Evolutionary conservation across 23 red algal genomes (phyloP).

Genomic region (Gracilaria domingensis): DNA sequence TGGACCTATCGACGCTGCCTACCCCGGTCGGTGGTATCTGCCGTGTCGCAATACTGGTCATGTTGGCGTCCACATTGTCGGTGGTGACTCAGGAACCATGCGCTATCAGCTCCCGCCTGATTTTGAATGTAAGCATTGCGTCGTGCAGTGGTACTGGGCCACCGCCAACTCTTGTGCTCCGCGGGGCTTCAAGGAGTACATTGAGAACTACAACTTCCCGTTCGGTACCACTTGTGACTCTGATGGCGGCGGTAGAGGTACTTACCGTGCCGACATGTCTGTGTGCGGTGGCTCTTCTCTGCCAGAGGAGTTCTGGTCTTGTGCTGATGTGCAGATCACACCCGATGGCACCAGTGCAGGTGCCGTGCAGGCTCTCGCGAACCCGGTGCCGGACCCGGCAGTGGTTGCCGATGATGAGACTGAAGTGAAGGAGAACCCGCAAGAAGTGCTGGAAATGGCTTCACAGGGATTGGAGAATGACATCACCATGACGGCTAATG

Average conservation of each 20-base stretch:
- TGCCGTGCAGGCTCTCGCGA: conserved; percentile 10
- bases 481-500: conserved; percentile 28
- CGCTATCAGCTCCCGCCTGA: conserved; percentile 53
- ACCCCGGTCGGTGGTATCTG: conserved; percentile 67
- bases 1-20: conserved; percentile 67
- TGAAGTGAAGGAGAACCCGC: conserved; percentile 49
- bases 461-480: conserved; percentile 41
- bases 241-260: conserved; percentile 46
- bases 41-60: conserved; percentile 62
- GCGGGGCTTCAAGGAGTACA: conserved; percentile 58
- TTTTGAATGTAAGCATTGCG: conserved; percentile 46
- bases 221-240: conserved; percentile 62
- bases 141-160: conserved; percentile 77
- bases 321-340: conserved; percentile 69
- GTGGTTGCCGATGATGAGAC: conserved; percentile 26
- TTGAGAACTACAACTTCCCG: conserved; percentile 42
- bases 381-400: conserved; percentile 25
- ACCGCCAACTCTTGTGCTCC: conserved; percentile 73
- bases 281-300: conserved; percentile 28
- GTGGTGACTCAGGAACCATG: conserved; percentile 62
- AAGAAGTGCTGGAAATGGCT: conserved; percentile 32
- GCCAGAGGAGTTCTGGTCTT: conserved; percentile 76
- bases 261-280: conserved; percentile 45
- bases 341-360: conserved; percentile 49
- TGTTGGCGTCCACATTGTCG: conserved; percentile 68